Conservation (phyloP, 2,329 filamentous ascomycete species). For the Arthrobotrys iridis region DNA sequence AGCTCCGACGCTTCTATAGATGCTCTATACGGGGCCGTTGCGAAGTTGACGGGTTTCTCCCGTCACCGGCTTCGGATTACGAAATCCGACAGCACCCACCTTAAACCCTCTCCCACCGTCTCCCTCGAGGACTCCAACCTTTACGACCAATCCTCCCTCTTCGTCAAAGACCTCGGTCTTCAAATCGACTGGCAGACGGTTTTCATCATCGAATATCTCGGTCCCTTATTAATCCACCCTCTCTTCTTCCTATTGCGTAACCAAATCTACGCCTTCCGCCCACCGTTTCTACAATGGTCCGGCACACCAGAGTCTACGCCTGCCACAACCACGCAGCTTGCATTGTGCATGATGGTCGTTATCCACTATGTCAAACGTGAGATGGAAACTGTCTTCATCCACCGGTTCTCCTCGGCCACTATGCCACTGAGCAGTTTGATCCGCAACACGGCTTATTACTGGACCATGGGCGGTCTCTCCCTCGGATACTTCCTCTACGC, state of each 20-base stretch:
- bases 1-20: conserved; percentile 59
- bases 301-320: conserved; percentile 64
- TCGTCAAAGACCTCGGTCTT: conserved; percentile 93
- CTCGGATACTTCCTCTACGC: conserved; percentile 87
- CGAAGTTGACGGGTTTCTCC: conserved; percentile 67
- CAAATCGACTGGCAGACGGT: conserved; percentile 94
- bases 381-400: conserved; percentile 90
- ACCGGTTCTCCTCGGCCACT: conserved; percentile 92
- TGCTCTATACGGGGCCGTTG: conserved; percentile 68
- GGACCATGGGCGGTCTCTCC: conserved; percentile 81
- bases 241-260: conserved; percentile 74
- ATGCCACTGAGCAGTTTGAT: conserved; percentile 93
- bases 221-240: conserved; percentile 84
- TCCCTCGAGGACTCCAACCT: conserved; percentile 65
- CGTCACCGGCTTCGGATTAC: conserved; percentile 72
- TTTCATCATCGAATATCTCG: conserved; percentile 93
- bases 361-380: conserved; percentile 95
- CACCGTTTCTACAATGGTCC: conserved; percentile 61
- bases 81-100: conserved; percentile 68
- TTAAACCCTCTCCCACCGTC: conserved; percentile 17
- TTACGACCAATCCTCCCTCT: conserved; percentile 71
- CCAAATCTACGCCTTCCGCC: conserved; percentile 75
- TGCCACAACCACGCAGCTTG: conserved; percentile 75
- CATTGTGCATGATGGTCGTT: conserved; percentile 77
- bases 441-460: conserved; percentile 96